Base-by-base conservation (phyloP, 345 rosid genomes). In the Populus ilicifolia region DNA sequence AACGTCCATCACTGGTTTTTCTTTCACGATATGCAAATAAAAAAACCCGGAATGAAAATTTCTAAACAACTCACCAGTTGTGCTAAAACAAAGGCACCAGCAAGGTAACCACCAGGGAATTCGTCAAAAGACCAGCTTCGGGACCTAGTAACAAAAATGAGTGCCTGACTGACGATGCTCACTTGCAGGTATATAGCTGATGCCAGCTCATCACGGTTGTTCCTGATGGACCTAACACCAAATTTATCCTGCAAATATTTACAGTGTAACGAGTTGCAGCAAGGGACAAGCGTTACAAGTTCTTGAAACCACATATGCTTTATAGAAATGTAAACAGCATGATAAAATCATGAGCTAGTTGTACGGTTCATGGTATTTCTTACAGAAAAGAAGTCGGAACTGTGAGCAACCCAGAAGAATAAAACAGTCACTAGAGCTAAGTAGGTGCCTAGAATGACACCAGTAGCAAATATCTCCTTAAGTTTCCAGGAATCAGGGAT, bases 151-250 rank as follows among this genome's bases (percentile, higher is more conserved):
- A 94, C 98, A 72, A 94, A 94, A 81, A 94, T 94, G 76, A 94
- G 97, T 39, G 97, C 97, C 80, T 94, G 98, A 73, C 98, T 94
- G 67, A 94, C 89, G 23, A 91, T 91, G 80, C 98, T 94, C 68
- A 94, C 98, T 91, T 94, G 99, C 62, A 93, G 96, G 80, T 94
- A 94, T 44, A 94, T 66, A n/a, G 96, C 98, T 17, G 96, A 90
- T 63, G 91, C 89, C 13, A 93, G 91, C 80, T 94, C 90, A 1
- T 86, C 74, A 0, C 69, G 65, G 67, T 65, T 89, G 23, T 87
- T 77, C 21, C 85, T 86, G 59, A 94, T 87, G 36, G 96, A 76
- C 80, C 86, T 86, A 48, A 91, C 98, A 2, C 94, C 92, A 77
- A 94, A 93, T 73, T 79, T 89, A 10, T 88, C 92, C 98, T 93